Percentiles rank a stretch among this genome's conserved stretches.
phyloP scores from a whole-genome alignment of 1,284 basidiomycete genomes.

The Naganishia liquefaciens region DNA sequence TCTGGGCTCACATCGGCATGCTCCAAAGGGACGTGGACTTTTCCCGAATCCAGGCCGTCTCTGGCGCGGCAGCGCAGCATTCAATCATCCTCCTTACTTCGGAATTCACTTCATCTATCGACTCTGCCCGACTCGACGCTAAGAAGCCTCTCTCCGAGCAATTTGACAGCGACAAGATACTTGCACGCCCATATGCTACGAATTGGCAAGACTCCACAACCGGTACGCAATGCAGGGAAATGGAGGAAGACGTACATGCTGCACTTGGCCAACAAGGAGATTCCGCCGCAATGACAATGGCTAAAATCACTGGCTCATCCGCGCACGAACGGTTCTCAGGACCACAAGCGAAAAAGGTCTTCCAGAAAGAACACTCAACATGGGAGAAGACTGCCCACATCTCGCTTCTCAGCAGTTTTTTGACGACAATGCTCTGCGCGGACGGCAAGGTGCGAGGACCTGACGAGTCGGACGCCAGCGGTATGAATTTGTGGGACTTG shows the following conservation, averaged over 20 bases:
- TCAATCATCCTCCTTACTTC: constrained; percentile 30
- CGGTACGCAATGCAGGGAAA: constrained; percentile 66
- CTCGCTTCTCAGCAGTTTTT: constrained; percentile 78
- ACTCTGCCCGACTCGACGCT: constrained; percentile 54
- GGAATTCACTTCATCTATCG: constrained; percentile 48
- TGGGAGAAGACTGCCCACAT: constrained; percentile 71
- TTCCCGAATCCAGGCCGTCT: constrained; percentile 29
- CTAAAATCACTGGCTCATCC: constrained; percentile 62
- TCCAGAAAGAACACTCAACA: constrained; percentile 61
- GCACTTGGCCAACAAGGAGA: constrained; percentile 2
- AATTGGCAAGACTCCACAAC: constrained; percentile 95
- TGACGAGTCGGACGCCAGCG: constrained; percentile 71
- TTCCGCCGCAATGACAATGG: constrained; percentile 26
- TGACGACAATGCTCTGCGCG: constrained; percentile 71
- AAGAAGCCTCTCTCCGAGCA: constrained; percentile 5
- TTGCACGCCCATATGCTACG: constrained; percentile 70
- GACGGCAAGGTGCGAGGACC: constrained; percentile 55
- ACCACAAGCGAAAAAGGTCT: constrained; percentile 76
- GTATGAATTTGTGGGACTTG: constrained; percentile 72
- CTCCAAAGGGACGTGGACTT: constrained; percentile 24
- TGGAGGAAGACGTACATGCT: constrained; percentile 21
- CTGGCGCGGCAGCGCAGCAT: constrained; percentile 34
- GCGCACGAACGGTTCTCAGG: constrained; percentile 89
- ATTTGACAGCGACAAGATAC: constrained; percentile 56
- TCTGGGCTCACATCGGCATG: constrained; percentile 2